Conservation (phyloP, 306 rosid species). For the Cyamopsis tetragonoloba region DNA sequence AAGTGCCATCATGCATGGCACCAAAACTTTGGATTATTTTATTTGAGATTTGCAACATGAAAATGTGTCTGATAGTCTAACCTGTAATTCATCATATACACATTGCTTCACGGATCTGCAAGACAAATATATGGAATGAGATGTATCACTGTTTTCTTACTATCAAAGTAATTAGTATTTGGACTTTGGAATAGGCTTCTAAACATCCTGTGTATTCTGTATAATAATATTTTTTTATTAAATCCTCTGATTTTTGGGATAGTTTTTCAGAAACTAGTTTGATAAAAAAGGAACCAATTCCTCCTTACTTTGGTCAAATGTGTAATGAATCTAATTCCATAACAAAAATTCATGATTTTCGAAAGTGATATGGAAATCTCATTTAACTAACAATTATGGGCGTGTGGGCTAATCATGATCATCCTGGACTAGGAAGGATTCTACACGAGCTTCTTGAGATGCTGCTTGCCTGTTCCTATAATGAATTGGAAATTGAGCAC, state of each 20-base stretch:
- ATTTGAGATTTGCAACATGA: constrained; percentile 8
- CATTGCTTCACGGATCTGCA: neutral
- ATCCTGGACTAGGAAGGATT: neutral
- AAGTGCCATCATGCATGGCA: neutral
- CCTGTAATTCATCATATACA: neutral
- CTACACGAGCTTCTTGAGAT: too few species aligned
- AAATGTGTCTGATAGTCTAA: neutral
- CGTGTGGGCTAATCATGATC: neutral
- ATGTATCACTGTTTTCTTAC: neutral
- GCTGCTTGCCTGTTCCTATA: too few species aligned
- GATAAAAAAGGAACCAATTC: neutral
- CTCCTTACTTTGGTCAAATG: neutral
- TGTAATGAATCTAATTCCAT: neutral
- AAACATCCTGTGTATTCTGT: neutral
- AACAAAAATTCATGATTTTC: neutral
- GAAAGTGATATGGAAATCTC: neutral
- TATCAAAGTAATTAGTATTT: neutral
- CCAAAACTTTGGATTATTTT: neutral
- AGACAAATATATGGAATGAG: neutral
- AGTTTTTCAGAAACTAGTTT: neutral
- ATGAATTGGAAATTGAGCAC: neutral
- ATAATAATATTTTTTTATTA: neutral
- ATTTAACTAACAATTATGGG: neutral
- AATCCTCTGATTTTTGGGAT: neutral
- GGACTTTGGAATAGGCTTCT: neutral